A percentile compares a stretch with the other conserved stretches of the same genome.
Conservation (phyloP, 768 basidiomycete species). For the Butyriboletus loyo region DNA sequence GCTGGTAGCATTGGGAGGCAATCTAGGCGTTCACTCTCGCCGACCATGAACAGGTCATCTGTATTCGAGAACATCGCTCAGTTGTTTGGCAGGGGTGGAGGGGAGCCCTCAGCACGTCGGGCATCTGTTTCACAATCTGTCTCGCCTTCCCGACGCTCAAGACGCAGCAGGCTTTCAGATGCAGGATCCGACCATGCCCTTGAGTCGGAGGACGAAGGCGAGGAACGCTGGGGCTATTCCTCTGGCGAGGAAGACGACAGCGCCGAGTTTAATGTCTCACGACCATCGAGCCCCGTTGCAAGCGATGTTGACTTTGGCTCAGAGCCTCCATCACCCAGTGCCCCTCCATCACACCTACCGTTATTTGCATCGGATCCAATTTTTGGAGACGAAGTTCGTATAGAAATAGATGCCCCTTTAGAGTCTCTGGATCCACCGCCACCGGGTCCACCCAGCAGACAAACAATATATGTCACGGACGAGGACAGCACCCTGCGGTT, state of each 20-base stretch:
- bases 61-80: constrained; percentile 67
- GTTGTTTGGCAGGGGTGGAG: constrained; percentile 55
- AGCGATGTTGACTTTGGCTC: constrained; percentile 73
- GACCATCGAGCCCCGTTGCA: constrained; percentile 29
- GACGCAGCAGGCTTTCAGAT: constrained; percentile 51
- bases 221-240: constrained; percentile 91
- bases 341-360: constrained; percentile 50
- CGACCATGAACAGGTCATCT: constrained; percentile 37
- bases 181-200: constrained; percentile 58
- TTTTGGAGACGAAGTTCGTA: constrained; percentile 79
- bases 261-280: constrained; percentile 24
- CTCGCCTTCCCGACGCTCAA: constrained; percentile 47
- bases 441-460: constrained; percentile 78
- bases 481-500: constrained; percentile 89
- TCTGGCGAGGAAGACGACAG: constrained; percentile 75
- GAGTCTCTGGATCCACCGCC: constrained; percentile 68
- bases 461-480: constrained; percentile 81
- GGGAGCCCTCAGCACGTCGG: constrained; percentile 44
- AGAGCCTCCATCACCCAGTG: constrained; percentile 57
- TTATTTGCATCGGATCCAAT: constrained; percentile 71
- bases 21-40: constrained; percentile 35
- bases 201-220: constrained; percentile 52
- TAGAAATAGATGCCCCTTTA: constrained; percentile 72
- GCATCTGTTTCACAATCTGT: constrained; percentile 55
- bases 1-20: constrained; percentile 29